phyloP scores from a whole-genome alignment of 345 rosid genomes.

The Populus pruinosa region DNA sequence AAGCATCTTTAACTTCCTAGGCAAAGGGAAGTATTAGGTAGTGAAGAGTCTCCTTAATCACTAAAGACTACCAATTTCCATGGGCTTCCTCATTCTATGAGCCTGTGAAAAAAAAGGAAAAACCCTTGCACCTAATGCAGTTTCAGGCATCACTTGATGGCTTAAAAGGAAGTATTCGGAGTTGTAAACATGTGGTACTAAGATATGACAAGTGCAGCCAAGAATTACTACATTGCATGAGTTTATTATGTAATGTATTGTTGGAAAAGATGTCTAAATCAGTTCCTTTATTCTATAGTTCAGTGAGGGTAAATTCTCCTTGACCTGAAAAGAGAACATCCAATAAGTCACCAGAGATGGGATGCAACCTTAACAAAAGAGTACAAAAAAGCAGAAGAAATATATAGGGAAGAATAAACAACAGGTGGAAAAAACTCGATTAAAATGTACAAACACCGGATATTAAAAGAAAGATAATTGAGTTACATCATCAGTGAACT shows the following conservation, averaged over 20 bases:
- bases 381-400: not conserved
- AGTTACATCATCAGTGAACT: no score
- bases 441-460: no score
- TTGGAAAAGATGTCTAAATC: not conserved
- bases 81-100: not conserved
- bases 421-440: not conserved
- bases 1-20: conserved; percentile 1
- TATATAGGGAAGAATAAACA: not conserved
- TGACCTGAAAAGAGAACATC: not conserved
- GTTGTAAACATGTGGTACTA: not conserved
- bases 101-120: not conserved
- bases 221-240: not conserved
- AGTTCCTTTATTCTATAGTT: not conserved
- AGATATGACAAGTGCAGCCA: not conserved
- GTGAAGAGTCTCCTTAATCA: no score
- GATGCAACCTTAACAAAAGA: not conserved
- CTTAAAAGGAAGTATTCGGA: not conserved
- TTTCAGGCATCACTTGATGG: not conserved
- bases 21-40: not conserved
- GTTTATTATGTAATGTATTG: not conserved
- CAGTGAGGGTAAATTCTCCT: not conserved
- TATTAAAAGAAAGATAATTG: no score
- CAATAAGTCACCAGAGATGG: not conserved
- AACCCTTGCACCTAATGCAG: not conserved
- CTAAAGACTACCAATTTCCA: not conserved